A percentile compares a stretch with the other conserved stretches of the same genome.
Conservation (phyloP, 805 yeast genomes). For the Kodamaea hsintzibuensis region DNA sequence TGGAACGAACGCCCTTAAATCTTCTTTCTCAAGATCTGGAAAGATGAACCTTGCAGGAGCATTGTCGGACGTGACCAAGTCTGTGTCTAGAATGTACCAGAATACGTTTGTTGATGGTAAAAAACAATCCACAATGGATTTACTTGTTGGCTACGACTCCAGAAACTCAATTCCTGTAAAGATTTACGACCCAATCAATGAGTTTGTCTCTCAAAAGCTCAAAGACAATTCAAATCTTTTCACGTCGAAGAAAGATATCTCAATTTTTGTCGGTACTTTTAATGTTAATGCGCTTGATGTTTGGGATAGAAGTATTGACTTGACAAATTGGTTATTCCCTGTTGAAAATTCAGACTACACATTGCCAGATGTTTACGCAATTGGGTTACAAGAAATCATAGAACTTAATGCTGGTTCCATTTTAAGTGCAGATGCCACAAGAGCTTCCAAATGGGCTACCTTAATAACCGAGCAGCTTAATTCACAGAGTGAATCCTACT, state of each 20-base stretch:
- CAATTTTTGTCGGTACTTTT: conserved; percentile 79
- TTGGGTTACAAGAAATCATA: conserved; percentile 93
- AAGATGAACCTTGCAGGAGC: conserved; percentile 98
- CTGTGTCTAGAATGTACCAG: conserved; percentile 92
- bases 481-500: conserved; percentile 43
- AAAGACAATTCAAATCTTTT: conserved; percentile 50
- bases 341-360: conserved; percentile 37
- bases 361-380: conserved; percentile 77
- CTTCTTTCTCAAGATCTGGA: conserved; percentile 92
- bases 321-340: conserved; percentile 84
- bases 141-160: conserved; percentile 77
- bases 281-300: conserved; percentile 76
- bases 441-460: conserved; percentile 77
- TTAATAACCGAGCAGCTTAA: conserved; percentile 65
- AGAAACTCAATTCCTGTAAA: conserved; percentile 64
- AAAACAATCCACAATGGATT: conserved; percentile 87
- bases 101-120: conserved; percentile 93
- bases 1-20: conserved; percentile 83
- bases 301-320: conserved; percentile 50
- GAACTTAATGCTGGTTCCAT: conserved; percentile 92
- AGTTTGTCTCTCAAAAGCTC: conserved; percentile 71
- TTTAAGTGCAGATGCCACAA: conserved; percentile 78
- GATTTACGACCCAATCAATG: conserved; percentile 86
- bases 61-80: conserved; percentile 93
- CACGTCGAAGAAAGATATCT: conserved; percentile 59